Evolutionary conservation across 2,329 filamentous ascomycete genomes (phyloP).

Genomic region (Aspergillus tamarii): DNA sequence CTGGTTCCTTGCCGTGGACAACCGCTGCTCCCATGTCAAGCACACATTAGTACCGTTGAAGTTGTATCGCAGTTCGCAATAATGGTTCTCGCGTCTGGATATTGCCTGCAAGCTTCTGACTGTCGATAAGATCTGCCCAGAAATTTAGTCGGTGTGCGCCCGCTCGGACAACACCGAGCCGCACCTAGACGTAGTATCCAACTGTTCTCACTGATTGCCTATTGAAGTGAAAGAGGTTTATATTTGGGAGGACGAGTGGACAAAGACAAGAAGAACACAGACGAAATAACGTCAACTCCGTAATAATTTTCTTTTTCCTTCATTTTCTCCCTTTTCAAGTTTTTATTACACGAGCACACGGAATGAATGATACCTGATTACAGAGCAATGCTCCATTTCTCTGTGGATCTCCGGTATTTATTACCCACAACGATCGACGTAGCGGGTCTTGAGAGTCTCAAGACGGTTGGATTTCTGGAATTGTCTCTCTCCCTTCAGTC

Average conservation of each 20-base stretch:
- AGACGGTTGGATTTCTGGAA: conserved; percentile 11
- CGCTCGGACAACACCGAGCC: conserved; percentile 2
- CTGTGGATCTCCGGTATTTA: conserved; percentile 8
- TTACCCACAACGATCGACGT: conserved; percentile 8
- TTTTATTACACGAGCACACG: not conserved
- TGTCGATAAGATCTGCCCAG: not conserved
- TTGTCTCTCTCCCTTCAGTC: not conserved
- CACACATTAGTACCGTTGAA: not conserved
- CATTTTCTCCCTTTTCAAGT: not conserved
- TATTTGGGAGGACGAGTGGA: not conserved
- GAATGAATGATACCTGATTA: conserved; percentile 1
- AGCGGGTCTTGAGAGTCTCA: not conserved
- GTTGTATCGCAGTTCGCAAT: not conserved
- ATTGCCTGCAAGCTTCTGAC: not conserved
- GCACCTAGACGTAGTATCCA: not conserved
- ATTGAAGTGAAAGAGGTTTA: not conserved
- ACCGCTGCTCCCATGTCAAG: not conserved
- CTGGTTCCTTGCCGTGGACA: not conserved
- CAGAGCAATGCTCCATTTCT: not conserved
- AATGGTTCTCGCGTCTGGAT: not conserved
- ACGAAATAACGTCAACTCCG: not conserved
- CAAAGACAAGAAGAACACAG: not conserved
- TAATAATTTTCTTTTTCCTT: not conserved
- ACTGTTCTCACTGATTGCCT: not conserved
- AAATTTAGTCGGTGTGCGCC: not conserved